Conservation (phyloP, 2,329 filamentous ascomycete species). For the Paraconiothyrium sp. region DNA sequence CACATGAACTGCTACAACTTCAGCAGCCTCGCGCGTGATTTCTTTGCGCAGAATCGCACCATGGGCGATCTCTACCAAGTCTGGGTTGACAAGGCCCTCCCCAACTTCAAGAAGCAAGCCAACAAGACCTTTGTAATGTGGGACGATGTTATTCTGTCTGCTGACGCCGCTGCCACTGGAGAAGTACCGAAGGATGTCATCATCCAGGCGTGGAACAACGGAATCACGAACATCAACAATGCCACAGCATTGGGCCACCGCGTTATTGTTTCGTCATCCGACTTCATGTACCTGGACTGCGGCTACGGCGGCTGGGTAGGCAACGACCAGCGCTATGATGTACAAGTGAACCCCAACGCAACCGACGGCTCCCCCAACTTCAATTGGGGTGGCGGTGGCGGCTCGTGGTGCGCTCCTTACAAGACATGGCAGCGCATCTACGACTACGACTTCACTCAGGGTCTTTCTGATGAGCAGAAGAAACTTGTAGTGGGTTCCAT, state of each 20-base stretch:
- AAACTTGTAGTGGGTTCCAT: slow-evolving; percentile 62
- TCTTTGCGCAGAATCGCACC: slow-evolving; percentile 60
- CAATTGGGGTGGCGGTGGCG: slow-evolving; percentile 64
- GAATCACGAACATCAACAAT: slow-evolving; percentile 61
- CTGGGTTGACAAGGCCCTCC: slow-evolving; percentile 63
- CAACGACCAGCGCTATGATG: slow-evolving; percentile 67
- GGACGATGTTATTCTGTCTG: slow-evolving; percentile 62
- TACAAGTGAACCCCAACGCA: slow-evolving; percentile 61
- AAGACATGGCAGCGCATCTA: slow-evolving; percentile 70
- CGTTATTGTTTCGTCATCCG: slow-evolving; percentile 65
- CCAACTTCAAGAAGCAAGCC: slow-evolving; percentile 58
- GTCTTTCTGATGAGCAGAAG: slow-evolving; percentile 58
- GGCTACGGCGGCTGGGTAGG: slow-evolving; percentile 63
- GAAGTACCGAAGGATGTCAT: slow-evolving; percentile 62
- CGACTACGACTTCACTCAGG: slow-evolving; percentile 64
- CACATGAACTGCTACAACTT: slow-evolving; percentile 68
- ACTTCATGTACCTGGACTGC: slow-evolving; percentile 67
- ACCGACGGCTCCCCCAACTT: slow-evolving; percentile 55
- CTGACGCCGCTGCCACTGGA: slow-evolving; percentile 55
- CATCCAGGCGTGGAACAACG: slow-evolving; percentile 66
- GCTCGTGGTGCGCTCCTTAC: slow-evolving; percentile 68
- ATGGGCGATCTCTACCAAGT: slow-evolving; percentile 64
- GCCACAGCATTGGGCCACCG: slow-evolving; percentile 62
- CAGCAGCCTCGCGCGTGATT: slow-evolving; percentile 59
- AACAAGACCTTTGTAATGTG: slow-evolving; percentile 66